phyloP scores from a whole-genome alignment of 1,284 basidiomycete species.

The Anthracocystis panici-leucophaei region DNA sequence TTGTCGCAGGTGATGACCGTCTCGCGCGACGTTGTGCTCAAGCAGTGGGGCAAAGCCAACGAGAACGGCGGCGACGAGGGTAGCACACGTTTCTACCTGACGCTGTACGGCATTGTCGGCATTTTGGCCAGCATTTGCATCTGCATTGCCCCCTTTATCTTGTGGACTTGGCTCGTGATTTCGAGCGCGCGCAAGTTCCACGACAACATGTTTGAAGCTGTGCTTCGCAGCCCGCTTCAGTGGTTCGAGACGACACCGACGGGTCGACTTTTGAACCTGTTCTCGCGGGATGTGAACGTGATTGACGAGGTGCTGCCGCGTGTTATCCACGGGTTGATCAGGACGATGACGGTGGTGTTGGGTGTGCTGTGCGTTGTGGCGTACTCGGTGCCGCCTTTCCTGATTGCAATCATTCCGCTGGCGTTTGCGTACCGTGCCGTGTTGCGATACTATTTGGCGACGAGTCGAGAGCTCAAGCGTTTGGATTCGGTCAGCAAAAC shows the following conservation, averaged over 20 bases:
- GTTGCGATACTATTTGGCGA: conserved; percentile 82
- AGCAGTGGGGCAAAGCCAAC: conserved; percentile 67
- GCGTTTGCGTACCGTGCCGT: conserved; percentile 62
- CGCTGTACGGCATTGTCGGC: conserved; percentile 63
- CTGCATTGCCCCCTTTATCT: conserved; percentile 65
- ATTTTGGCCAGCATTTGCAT: conserved; percentile 57
- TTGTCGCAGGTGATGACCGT: conserved; percentile 62
- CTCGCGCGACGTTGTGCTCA: conserved; percentile 65
- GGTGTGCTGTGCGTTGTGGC: conserved; percentile 80
- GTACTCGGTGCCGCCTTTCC: conserved; percentile 80
- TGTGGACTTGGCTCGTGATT: conserved; percentile 65
- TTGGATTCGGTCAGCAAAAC: conserved; percentile 89
- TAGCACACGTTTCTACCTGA: conserved; percentile 61
- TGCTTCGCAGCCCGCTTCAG: conserved; percentile 64
- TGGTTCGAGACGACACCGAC: conserved; percentile 68
- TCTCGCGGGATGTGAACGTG: conserved; percentile 92
- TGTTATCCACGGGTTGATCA: conserved; percentile 62
- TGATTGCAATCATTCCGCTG: conserved; percentile 73
- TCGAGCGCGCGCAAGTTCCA: conserved; percentile 62
- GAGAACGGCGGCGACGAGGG: conserved; percentile 35
- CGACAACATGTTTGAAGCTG: conserved; percentile 62
- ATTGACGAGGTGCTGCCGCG: conserved; percentile 75
- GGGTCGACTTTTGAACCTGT: conserved; percentile 82
- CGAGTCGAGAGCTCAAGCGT: conserved; percentile 90
- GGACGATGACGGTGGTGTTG: conserved; percentile 71